A percentile compares a stretch with the other conserved stretches of the same genome.
phyloP scores from a whole-genome alignment of 805 yeast genomes.

The Spathaspora hagerdaliae region DNA sequence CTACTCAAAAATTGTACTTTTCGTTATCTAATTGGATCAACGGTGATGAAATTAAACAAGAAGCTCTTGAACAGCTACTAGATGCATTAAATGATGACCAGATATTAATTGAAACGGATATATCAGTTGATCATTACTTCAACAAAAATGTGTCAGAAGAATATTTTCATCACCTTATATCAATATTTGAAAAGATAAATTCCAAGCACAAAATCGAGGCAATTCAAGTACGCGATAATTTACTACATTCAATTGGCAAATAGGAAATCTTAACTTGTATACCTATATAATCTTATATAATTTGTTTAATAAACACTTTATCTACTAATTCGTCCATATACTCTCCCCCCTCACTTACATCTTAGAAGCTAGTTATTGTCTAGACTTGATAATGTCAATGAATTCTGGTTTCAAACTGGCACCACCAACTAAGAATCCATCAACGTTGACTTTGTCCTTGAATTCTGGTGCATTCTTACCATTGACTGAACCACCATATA shows the following conservation, averaged over 20 bases:
- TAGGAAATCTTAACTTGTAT: background rate
- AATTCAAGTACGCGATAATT: slow-evolving; percentile 8
- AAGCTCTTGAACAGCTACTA: slow-evolving; percentile 16
- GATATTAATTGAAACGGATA: slow-evolving; percentile 34
- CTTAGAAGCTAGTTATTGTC: slow-evolving; percentile 46
- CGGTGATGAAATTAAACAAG: slow-evolving; percentile 26
- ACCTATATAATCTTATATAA: no score
- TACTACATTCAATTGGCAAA: slow-evolving; percentile 6
- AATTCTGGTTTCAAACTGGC: slow-evolving; percentile 98
- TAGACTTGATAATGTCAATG: slow-evolving; percentile 89
- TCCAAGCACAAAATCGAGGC: background rate
- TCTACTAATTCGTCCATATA: no score
- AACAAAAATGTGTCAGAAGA: slow-evolving; percentile 6
- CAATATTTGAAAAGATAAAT: slow-evolving; percentile 16
- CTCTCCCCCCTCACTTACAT: background rate
- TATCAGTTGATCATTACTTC: slow-evolving; percentile 24
- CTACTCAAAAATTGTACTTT: slow-evolving; percentile 32
- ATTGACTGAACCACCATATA: slow-evolving; percentile 98
- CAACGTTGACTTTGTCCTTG: slow-evolving; percentile 90
- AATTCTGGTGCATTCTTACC: slow-evolving; percentile 88
- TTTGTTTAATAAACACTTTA: no score
- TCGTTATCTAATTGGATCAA: slow-evolving; percentile 55
- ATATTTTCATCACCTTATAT: slow-evolving; percentile 19
- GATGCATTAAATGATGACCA: slow-evolving; percentile 15
- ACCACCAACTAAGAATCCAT: slow-evolving; percentile 99